Conservation (phyloP, 192 early-diverging fungal species). For the Backusella westeae region DNA sequence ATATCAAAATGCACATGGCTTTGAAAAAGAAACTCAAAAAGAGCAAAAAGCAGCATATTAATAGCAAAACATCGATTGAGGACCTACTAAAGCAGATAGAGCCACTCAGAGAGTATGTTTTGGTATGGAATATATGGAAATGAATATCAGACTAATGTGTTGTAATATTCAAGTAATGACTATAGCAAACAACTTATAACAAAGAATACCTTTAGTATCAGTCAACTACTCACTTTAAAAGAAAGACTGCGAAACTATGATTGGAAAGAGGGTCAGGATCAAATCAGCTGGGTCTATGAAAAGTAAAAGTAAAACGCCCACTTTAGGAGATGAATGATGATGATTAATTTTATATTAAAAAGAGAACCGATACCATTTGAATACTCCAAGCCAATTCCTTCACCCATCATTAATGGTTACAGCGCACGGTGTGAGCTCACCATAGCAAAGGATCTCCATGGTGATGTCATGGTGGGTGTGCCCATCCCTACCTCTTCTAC, state of each 20-base stretch:
- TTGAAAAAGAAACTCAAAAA: neutral
- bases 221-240: neutral
- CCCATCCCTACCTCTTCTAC: neutral
- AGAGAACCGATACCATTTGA: neutral
- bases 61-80: neutral
- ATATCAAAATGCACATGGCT: neutral
- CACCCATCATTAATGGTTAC: neutral
- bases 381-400: neutral
- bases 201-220: neutral
- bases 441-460: neutral
- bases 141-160: neutral
- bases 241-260: neutral
- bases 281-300: neutral
- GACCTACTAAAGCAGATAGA: neutral
- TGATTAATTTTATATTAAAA: neutral
- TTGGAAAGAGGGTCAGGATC: neutral
- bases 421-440: neutral
- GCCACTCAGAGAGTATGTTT: neutral
- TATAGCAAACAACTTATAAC: neutral
- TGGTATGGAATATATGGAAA: neutral
- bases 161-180: neutral
- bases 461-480: neutral
- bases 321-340: neutral
- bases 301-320: neutral
- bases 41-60: neutral